Percentiles rank a stretch among this genome's conserved stretches.
phyloP scores from a whole-genome alignment of 2,329 filamentous ascomycete genomes.

The Coniella vitis region DNA sequence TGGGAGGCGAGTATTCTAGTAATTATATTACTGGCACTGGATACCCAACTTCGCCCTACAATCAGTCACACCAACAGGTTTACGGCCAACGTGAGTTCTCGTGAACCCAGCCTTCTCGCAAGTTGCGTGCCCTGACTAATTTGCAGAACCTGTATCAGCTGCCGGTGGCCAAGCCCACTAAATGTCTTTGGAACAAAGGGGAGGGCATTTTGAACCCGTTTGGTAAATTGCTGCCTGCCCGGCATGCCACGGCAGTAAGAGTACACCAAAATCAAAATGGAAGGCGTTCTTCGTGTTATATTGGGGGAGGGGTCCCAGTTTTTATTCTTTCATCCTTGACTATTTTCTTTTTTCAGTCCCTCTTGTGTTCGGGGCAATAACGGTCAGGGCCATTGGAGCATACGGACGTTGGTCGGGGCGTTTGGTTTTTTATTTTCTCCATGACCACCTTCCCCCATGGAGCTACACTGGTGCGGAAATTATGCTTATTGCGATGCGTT shows the following conservation, averaged over 20 bases:
- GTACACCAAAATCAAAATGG: no score
- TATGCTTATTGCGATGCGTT: neutral
- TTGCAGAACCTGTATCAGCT: conserved; percentile 18
- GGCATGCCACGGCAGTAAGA: no score
- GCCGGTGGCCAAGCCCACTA: conserved; percentile 22
- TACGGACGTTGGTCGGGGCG: conserved; percentile 10
- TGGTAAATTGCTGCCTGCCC: no score
- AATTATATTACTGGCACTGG: conserved; percentile 44
- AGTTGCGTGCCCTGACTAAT: conserved; percentile 20
- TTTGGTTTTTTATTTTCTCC: neutral
- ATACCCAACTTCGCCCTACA: conserved; percentile 52
- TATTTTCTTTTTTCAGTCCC: neutral
- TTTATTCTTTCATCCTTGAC: neutral
- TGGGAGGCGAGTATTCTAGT: conserved; percentile 49
- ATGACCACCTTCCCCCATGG: neutral
- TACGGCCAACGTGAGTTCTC: conserved; percentile 49
- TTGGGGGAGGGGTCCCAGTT: no score
- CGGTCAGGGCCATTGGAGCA: conserved; percentile 7
- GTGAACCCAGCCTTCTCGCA: neutral
- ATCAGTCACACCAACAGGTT: conserved; percentile 49
- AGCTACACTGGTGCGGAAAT: neutral
- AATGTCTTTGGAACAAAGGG: no score
- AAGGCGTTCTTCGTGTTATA: no score
- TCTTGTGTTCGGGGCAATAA: neutral
- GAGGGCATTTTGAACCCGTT: no score